phyloP scores from a whole-genome alignment of 148 eudicot genomes.

The Chenopodium berlandieri region DNA sequence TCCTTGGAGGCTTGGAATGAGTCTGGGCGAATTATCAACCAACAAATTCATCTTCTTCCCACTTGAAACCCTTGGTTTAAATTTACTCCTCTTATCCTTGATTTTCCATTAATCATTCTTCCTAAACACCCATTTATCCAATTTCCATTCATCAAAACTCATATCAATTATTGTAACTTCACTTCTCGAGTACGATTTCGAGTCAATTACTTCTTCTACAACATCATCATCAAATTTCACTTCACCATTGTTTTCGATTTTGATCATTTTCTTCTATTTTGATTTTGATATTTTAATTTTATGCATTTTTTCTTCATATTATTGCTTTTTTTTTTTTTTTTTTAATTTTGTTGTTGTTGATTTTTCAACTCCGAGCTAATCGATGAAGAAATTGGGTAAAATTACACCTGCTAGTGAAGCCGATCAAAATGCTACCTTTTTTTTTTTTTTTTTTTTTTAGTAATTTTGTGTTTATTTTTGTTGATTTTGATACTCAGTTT shows the following conservation, averaged over 20 bases:
- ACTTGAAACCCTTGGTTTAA: conserved; percentile 17
- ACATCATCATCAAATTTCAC: background rate
- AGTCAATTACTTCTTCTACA: conserved; percentile 35
- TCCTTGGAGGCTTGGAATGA: background rate
- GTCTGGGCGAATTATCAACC: background rate
- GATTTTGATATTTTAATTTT: no score
- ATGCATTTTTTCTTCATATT: no score
- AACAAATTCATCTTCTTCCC: conserved; percentile 45
- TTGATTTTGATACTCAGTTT: no score
- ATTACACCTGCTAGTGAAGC: no score
- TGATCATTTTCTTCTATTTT: no score
- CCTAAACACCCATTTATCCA: conserved; percentile 66
- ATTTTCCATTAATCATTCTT: conserved; percentile 84
- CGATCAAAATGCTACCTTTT: no score
- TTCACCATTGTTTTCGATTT: background rate
- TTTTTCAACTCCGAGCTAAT: no score
- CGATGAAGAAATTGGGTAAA: no score
- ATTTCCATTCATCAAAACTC: conserved; percentile 60
- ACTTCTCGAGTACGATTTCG: conserved; percentile 56
- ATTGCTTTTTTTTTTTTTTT: no score
- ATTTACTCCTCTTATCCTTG: conserved; percentile 53
- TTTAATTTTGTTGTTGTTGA: no score
- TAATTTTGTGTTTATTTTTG: no score
- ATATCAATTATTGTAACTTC: conserved; percentile 82
- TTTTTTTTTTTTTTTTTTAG: no score